Evolutionary conservation across 768 basidiomycete species (phyloP), one percentile per base, ranked within the genome.

Genomic region (Leccinum subgranulosum): DNA sequence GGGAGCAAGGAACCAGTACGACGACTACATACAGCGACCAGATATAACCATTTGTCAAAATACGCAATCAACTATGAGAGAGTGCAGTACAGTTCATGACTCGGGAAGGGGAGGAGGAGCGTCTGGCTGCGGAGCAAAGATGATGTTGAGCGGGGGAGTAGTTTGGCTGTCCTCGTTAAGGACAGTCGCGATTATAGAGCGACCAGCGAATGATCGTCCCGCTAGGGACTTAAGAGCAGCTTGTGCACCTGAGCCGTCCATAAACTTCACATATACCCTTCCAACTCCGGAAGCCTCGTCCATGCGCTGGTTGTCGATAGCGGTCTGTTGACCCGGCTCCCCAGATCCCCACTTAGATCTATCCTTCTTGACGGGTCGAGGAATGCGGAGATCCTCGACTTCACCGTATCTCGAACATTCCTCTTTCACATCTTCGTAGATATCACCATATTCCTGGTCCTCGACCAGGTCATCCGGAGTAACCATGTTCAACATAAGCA

Each of bases 401-500:
- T 69, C 67, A 10, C 94, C 95, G 67, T 87, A 94, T 64, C 82
- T 87, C 8, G 79, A 79, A 64, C 90, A 94, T 75, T 98, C 94
- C 55, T 93, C 88, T 69, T 88, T 92, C 70, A 98, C 86, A 69
- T 99, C 97, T 69, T 97, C 94, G 59, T 91, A 86, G 57, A 99
- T 83, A 66, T 99, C 97, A 23, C 85, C 85, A 71, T 97, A 99
- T 67, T 99, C 97, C 58, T 87, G 78, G 69, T 98, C 96, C 65
- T 93, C 87, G 17, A 81, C 72, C 49, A 99, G 82, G 67, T 99
- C 97, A 47, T 99, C 97, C 1, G 91, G 72, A 0, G 90, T 91
- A 62, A 99, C 94, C 97, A 99, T 99, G 81, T 98, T 99, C 67
- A 99, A 77, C 88, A 99, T 90, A 70, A 98, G 88, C 65, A 99